Evolutionary conservation across 371 early-diverging fungal species (phyloP), one percentile per base, ranked within the genome.

Genomic region (Vairimorpha ceranae): DNA sequence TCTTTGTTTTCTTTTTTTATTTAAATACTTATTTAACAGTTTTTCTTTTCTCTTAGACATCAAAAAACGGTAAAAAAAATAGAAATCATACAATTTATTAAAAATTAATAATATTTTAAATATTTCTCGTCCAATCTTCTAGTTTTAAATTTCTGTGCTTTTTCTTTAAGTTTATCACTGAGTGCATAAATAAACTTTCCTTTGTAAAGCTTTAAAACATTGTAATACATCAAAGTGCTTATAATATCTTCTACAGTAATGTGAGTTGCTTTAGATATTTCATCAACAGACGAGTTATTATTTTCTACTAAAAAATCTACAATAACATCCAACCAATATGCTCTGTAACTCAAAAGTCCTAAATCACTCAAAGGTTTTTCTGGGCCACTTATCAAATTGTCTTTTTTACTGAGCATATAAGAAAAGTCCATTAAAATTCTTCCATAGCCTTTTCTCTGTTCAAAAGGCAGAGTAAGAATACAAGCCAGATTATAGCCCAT

Each of bases 311-410:
- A 41, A 33, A 71, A 70, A 2, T 75, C 76, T 21, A 79, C 51
- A 61, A 79, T 76, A 30, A 72, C 70, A 59, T 79, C 79, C 21
- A 76, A 38, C 79, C 79, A 79, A 43, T 79, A 79, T 58, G 78
- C 63, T 61, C 80, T 45, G 51, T 84, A 99, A 38, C 90, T 89
- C 2, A 94, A 80, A 51, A 95, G 84, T 0, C 98, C 99, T 7
- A 97, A 86, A 81, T 95, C 95, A n/a, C 93, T 93, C 30, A 99
- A 82, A 0, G 99, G 99, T 77, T 92, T 92, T 79, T 99, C 99
- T 2, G 98, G 98, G 0, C 94, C 91, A 6, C 96, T 96, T 1
- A 92, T 85, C 66, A 91, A 88, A 32, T 90, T 90, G 83, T 99
- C 99, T 46, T 88, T 89, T 78, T 91, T 92, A 48, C 93, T 91